Evolutionary conservation across 2,329 filamentous ascomycete genomes (phyloP), one percentile per base, ranked within the genome.

Genomic region (Xylariaceae sp.): DNA sequence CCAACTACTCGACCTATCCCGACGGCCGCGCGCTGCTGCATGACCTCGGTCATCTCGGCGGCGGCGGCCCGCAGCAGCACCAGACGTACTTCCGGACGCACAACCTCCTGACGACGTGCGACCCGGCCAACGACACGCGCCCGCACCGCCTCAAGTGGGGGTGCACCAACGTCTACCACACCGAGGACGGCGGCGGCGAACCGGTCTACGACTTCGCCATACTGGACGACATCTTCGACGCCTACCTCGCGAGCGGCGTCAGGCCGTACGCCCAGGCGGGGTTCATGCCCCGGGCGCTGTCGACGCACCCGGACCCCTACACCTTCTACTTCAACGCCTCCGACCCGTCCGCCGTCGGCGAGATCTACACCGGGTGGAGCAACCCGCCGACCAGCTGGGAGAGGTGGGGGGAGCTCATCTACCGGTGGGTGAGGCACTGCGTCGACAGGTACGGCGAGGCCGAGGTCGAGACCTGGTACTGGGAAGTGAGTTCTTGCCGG

Each of bases 21-120:
- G 16, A 18, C 16, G 29, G 29, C 17, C 29, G 21, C 16, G 29
- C 19, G 14, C 29, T 31, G 8, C 16, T 31, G 4, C 8, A 19
- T 9, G 19, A 31, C 19, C 29, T 31, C n/a, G 29, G 29, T 6
- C n/a, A 15, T 6, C 8, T 31, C 12, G n/a, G n/a, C n/a, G n/a
- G n/a, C n/a, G n/a, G n/a, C n/a, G n/a, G n/a, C n/a, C n/a, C n/a
- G 24, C 21, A 15, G 29, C 19, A 31, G 16, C 21, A 15, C 6
- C 29, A 31, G 18, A 31, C 29, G 29, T 31, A 31, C 29, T 31
- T 31, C 29, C 29, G 17, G 8, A 31, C 29, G 29, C 29, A 31
- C 29, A 31, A 31, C 18, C 29, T 31, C 15, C 29, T 31, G 15
- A 31, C 29, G 29, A 31, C 29, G 16, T 15, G 29, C 29, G 21